These are phyloP conservation scores for Graphilbum ipis-grandicollis DNA, from an alignment of 2,329 filamentous ascomycete species.

Conservation along the genomic window DNA sequence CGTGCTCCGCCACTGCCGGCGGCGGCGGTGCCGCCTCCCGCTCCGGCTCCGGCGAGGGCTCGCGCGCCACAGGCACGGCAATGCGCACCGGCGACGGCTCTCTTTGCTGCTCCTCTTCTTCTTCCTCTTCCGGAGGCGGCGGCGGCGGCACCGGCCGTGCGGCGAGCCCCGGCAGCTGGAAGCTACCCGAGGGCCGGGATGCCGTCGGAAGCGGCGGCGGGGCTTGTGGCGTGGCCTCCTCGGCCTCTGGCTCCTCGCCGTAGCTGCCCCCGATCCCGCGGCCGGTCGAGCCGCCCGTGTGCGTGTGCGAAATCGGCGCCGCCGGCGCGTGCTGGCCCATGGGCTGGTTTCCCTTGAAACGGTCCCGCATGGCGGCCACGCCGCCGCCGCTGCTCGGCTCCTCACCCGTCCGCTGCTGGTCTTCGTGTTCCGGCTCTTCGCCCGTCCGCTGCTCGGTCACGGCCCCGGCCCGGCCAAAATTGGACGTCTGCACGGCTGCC, in stretches of 20 bases:
- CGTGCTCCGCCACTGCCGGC: constrained; percentile 25
- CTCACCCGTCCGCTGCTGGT: constrained; percentile 27
- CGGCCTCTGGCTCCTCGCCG: constrained; percentile 11
- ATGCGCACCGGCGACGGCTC: constrained; percentile 65
- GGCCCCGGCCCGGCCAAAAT: constrained; percentile 45
- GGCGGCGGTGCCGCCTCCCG: constrained; percentile 26
- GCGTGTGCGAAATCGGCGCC: constrained; percentile 16
- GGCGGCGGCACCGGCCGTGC: constrained; percentile 31
- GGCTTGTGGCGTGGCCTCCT: constrained; percentile 31
- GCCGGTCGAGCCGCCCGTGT: constrained; percentile 14
- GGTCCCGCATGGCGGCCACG: constrained; percentile 60
- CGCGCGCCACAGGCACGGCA: constrained; percentile 66
- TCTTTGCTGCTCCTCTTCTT: constrained; percentile 31
- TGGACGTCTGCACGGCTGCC: constrained; percentile 63
- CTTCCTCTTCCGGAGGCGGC: constrained; percentile 36
- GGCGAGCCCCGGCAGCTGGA: constrained; percentile 64
- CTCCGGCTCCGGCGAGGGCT: constrained; percentile 43
- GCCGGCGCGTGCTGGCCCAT: constrained; percentile 33
- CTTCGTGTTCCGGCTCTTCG: constrained; percentile 17
- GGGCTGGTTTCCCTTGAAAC: constrained; percentile 61
- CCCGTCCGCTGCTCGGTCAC: constrained; percentile 47
- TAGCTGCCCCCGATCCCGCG: not conserved
- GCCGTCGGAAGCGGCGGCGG: constrained; percentile 43
- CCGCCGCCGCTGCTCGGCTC: constrained; percentile 42
- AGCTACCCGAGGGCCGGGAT: constrained; percentile 55